A percentile compares a stretch with the other conserved stretches of the same genome.
phyloP scores from a whole-genome alignment of 805 yeast species.

The Blastobotrys mokoenaii region DNA sequence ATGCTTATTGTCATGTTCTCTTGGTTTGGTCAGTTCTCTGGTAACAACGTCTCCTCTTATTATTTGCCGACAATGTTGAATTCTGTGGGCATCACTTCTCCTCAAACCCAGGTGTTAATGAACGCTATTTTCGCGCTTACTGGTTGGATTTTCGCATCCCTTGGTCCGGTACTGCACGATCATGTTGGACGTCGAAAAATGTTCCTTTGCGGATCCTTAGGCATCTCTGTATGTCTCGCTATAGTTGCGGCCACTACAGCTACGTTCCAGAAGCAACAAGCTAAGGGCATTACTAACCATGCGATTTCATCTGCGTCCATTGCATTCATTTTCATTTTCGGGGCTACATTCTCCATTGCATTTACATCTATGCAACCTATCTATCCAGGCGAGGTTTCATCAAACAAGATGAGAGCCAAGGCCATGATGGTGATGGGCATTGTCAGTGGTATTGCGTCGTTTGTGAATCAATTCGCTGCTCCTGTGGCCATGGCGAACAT shows the following conservation, averaged over 20 bases:
- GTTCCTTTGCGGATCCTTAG: slow-evolving; percentile 20
- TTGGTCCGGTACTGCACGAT: slow-evolving; percentile 19
- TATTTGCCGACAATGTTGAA: slow-evolving; percentile 27
- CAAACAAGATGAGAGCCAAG: slow-evolving; percentile 25
- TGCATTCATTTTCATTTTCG: slow-evolving; percentile 12
- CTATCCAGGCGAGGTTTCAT: slow-evolving; percentile 23
- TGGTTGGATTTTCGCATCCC: slow-evolving; percentile 6
- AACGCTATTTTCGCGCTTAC: slow-evolving; percentile 10
- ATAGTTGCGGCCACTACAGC: slow-evolving; percentile 24
- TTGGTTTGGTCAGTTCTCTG: slow-evolving; percentile 12
- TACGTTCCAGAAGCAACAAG: slow-evolving; percentile 14
- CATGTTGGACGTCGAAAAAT: slow-evolving; percentile 24
- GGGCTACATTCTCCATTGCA: slow-evolving; percentile 17
- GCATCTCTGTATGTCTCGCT: slow-evolving; percentile 18
- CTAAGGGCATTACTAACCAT: slow-evolving; percentile 15
- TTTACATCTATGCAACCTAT: slow-evolving; percentile 31
- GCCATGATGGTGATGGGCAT: slow-evolving; percentile 15
- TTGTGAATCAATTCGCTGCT: slow-evolving; percentile 20
- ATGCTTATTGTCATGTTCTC: slow-evolving; percentile 7
- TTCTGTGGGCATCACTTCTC: slow-evolving; percentile 28
- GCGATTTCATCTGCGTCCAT: slow-evolving; percentile 18
- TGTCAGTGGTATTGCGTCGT: slow-evolving; percentile 19
- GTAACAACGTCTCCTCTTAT: slow-evolving; percentile 24
- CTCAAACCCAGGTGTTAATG: slow-evolving; percentile 10
- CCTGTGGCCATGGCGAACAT: slow-evolving; percentile 26